Evolutionary conservation across 208 protist species (phyloP), one percentile per base, ranked within the genome.

Genomic region (Porcisia hertigi): DNA sequence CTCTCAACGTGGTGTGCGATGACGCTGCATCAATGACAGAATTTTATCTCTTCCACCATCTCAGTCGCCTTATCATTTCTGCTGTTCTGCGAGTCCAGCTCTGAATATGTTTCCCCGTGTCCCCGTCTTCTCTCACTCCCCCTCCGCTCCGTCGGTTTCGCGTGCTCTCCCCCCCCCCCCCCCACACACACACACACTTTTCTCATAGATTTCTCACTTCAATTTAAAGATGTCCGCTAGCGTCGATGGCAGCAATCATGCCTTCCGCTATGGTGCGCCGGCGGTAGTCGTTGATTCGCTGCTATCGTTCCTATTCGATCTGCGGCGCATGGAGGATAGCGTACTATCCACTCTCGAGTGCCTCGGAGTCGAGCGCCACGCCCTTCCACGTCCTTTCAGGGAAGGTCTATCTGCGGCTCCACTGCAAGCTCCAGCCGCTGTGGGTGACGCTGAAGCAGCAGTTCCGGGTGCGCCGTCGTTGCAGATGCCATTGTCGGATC

Each of bases 241-340:
- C 54, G 49, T 2, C 8, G 69, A 55, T 8, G 76, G 71, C 0
- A 34, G 12, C 11, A 14, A 67, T 65, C 72, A 62, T 36, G 63
- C 82, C 3, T 62, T 86, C 23, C 87, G 91, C 4, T 84, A 80
- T 55, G 89, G 88, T 34, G 83, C 80, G 0, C 80, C 89, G 1
- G 76, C 85, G 1, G 69, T 79, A 25, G 89, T 90, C 12, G 87
- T 94, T 6, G 89, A 93, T 47, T 88, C 93, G 11, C 80, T 97
- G 12, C 81, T 92, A 4, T 90, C 89, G 8, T 73, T 94, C 8
- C 75, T 95, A 8, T 83, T 83, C 43, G 85, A 86, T 62, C 72
- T 97, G 12, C 86, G 73, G 14, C 85, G 80, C 3, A 72, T 96
- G 55, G 73, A 92, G 74, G 79, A 82, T 0, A 70, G 52, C 16